Evolutionary conservation across 1,284 basidiomycete species (phyloP), one percentile per base, ranked within the genome.

Genomic region (Flammula alnicola): DNA sequence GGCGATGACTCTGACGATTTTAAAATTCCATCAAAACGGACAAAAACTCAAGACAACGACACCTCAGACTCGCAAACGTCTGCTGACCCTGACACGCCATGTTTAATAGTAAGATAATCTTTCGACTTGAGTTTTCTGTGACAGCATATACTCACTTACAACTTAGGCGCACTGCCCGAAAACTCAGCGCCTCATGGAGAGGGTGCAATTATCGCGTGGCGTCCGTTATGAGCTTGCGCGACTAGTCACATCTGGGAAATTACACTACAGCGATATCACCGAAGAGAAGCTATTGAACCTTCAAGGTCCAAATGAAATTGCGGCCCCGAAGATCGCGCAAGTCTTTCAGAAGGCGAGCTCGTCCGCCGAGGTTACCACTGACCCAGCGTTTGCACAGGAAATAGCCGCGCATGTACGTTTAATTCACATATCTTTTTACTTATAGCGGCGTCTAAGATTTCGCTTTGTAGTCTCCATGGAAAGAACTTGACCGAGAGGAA

Each of bases 401-500:
- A 59, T 59, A 9, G 61, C 60, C 5, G 66, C 68, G 5, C 70
- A 64, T 51, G 75, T 76, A 50, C 27, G 56, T 22, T 48, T 40
- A 29, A 7, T 22, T 23, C n/a, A 9, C 19, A 20, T 29, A n/a
- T 31, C 5, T 30, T 29, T 32, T 26, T 25, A n/a, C 12, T 32
- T n/a, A 23, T 23, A 22, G 5, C 17, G 16, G 10, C 31, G 14
- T 8, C 4, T 32, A 0, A 14, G 7, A 10, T 19, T n/a, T 7
- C 9, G 32, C 19, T 16, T n/a, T 39, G n/a, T 20, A 77, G 76
- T 66, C 63, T 11, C 76, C 76, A 3, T 78, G 72, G 71, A 54
- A 54, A 30, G 75, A 77, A 54, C 63, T 77, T 4, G 74, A 77
- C 45, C 58, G 47, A 3, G 75, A 78, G 56, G 68, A 74, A 38